phyloP scores from a whole-genome alignment of 495 filamentous ascomycete genomes.

The Rusavskia elegans region DNA sequence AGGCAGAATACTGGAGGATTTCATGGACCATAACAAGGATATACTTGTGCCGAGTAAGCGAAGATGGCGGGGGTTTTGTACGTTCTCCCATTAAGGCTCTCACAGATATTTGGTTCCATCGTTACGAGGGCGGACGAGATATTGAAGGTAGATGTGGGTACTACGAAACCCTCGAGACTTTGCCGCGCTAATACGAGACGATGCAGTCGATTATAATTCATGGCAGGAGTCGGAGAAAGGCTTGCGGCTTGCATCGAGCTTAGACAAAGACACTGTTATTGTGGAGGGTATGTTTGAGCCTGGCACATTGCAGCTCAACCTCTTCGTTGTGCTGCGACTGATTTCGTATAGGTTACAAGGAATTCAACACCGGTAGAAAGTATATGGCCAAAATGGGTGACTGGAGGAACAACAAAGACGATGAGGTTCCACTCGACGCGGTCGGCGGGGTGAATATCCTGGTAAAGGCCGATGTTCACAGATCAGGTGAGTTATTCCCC shows the following conservation, averaged over 20 bases:
- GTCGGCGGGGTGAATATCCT: constrained; percentile 34
- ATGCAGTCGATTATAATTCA: constrained; percentile 65
- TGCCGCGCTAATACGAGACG: neutral
- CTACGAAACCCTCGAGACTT: neutral
- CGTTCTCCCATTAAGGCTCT: constrained; percentile 1
- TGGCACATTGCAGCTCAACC: neutral
- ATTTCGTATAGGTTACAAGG: constrained; percentile 23
- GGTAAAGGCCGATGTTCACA: constrained; percentile 30
- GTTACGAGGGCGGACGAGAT: constrained; percentile 65
- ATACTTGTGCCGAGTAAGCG: constrained; percentile 85
- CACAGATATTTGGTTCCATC: constrained; percentile 93
- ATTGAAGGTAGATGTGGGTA: constrained; percentile 86
- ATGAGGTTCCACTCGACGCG: constrained; percentile 28
- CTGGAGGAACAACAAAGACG: constrained; percentile 29
- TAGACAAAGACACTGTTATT: constrained; percentile 49
- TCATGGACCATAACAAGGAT: constrained; percentile 84
- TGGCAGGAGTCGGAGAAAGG: constrained; percentile 63
- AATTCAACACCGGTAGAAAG: constrained; percentile 27
- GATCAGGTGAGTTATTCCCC: constrained; percentile 40
- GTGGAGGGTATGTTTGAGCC: constrained; percentile 42
- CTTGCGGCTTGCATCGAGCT: constrained; percentile 38
- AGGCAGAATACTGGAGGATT: constrained; percentile 76
- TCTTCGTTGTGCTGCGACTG: too few species aligned
- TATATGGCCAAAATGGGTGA: constrained; percentile 30
- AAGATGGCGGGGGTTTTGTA: neutral